Base-by-base conservation (phyloP, 2,329 filamentous ascomycete genomes). In the Xenosphaeropsis pyriputrescens region DNA sequence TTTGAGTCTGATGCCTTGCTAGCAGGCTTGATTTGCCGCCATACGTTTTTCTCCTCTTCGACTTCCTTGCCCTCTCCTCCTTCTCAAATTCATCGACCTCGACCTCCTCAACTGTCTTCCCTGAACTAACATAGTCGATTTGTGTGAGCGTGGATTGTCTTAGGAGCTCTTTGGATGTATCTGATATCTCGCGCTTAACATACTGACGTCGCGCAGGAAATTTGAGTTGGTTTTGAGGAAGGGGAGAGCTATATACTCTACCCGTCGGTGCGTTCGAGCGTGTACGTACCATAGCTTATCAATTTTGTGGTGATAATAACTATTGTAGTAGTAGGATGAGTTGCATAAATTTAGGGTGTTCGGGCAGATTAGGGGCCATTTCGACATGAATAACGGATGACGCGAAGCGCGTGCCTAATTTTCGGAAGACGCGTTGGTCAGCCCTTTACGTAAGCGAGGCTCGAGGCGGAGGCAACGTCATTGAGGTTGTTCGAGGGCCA, bases 131-230 rank as follows among this genome's bases (percentile, higher is more conserved):
- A 29, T n/a, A 43, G 17, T 50, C 43, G 32, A 54, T 39, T 32
- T 54, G 51, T 3, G 49, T 53, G 12, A 55, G 45, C 6, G 47
- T 53, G 6, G 14, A n/a, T n/a, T 35, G 33, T n/a, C n/a, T 15
- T 3, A 18, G 16, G 6, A 32, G 31, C 31, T 32, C 22, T 32
- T 18, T 15, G 8, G 31, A 33, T 54, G 51, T 5, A 46, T 50
- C 31, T 52, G 45, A 34, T 41, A 46, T 29, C 41, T 36, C n/a
- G 43, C 38, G 13, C 39, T 43, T 45, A 13, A 53, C 33, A 13
- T 40, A 40, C 39, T 47, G 53, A 35, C 44, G 45, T 13, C 22
- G 39, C 5, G 35, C 34, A 6, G 44, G 39, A 14, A 54, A 43
- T 39, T 44, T 50, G 6, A 41, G 33, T 39, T 55, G 52, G 7